Percentiles rank a stretch among this genome's conserved stretches.
Conservation (phyloP, 805 yeast genomes). For the Metschnikowia chrysomelidarum region DNA sequence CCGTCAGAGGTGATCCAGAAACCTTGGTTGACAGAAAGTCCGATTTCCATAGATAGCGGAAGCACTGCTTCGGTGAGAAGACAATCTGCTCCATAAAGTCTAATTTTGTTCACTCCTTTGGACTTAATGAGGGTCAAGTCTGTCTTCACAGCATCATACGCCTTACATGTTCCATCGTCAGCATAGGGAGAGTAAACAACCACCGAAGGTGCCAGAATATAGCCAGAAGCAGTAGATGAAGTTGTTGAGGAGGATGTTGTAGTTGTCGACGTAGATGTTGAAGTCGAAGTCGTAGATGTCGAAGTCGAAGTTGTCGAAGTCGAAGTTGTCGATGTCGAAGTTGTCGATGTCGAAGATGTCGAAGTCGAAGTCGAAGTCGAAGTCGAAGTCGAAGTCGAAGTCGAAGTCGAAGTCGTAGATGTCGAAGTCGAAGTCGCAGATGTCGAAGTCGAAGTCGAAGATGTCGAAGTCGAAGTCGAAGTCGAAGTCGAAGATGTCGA, state of each 20-base stretch:
- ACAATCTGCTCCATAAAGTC: conserved; percentile 90
- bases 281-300: conserved; percentile 21
- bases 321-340: conserved; percentile 6
- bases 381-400: background rate
- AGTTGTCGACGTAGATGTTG: conserved; percentile 12
- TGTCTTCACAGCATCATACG: conserved; percentile 45
- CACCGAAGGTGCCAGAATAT: conserved; percentile 48
- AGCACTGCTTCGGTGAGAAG: conserved; percentile 60
- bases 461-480: conserved; percentile 5
- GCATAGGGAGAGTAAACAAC: conserved; percentile 80
- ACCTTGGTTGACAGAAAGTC: conserved; percentile 80
- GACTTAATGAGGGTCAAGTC: conserved; percentile 60
- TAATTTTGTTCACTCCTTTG: conserved; percentile 62
- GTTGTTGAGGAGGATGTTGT: conserved; percentile 15
- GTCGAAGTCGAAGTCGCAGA: conserved; percentile 18
- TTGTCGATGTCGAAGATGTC: conserved; percentile 15
- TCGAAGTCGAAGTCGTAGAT: conserved; percentile 14
- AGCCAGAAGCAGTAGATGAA: conserved; percentile 16
- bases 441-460: conserved; percentile 10
- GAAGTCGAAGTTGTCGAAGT: conserved; percentile 19
- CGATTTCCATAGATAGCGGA: conserved; percentile 57
- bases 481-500: conserved; percentile 10
- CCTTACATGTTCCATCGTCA: conserved; percentile 66
- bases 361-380: conserved; percentile 17
- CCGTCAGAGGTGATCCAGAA: conserved; percentile 73